These are phyloP conservation scores for Sequoiadendron giganteum DNA, from an alignment of 75 land plant genomes.

Conservation along the genomic window DNA sequence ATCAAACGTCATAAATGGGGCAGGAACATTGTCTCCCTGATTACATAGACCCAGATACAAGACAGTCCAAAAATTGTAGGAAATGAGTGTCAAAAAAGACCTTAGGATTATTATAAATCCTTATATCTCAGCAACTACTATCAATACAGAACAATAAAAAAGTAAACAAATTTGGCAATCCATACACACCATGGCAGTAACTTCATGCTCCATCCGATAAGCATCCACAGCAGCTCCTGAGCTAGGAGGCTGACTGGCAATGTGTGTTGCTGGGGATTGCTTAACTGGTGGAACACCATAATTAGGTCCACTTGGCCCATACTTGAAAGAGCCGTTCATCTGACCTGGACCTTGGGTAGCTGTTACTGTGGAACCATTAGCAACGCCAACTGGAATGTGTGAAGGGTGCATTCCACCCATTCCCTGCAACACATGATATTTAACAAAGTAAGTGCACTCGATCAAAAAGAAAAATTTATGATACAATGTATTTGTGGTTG, in stretches of 20 bases:
- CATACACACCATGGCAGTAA: conserved; percentile 35
- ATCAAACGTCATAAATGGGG: conserved; percentile 82
- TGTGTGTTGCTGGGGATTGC: not conserved
- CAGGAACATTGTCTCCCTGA: conserved; percentile 84
- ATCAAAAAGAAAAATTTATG: no score
- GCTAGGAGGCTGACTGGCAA: not conserved
- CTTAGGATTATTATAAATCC: not conserved
- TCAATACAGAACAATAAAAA: not conserved
- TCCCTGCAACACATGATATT: not conserved
- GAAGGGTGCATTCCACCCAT: not conserved
- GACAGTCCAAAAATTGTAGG: not conserved
- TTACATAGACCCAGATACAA: not conserved
- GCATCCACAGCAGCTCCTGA: conserved; percentile 39
- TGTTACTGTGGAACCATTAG: not conserved
- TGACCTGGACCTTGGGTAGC: not conserved
- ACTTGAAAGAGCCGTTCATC: not conserved
- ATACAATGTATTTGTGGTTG: no score
- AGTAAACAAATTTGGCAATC: not conserved
- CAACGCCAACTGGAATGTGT: not conserved
- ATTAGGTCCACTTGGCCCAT: conserved; percentile 2
- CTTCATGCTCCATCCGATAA: conserved; percentile 46
- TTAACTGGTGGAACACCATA: not conserved
- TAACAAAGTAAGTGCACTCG: not conserved
- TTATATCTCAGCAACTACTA: not conserved
- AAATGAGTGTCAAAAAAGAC: not conserved